Evolutionary conservation across 257 asterid genomes (phyloP), one percentile per base, ranked within the genome.

Genomic region (Nicotiana otophora): DNA sequence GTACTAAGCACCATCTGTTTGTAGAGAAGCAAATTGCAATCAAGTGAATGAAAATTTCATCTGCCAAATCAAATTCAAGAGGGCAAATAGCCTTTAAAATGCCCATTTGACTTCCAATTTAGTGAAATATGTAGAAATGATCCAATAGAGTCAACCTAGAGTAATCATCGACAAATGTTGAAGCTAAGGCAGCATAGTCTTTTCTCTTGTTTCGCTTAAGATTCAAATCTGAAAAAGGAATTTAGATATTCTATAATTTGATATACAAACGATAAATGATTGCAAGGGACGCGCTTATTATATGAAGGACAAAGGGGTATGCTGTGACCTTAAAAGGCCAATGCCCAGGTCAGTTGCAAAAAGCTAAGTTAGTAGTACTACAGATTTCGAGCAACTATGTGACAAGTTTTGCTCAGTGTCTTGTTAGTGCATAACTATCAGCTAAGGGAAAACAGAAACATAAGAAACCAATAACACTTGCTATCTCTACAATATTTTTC

Each of bases 11-110:
- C 60, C 20, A 11, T 20, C 17, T 12, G 34, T n/a, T 23, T 80
- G 57, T 62, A 80, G 36, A 80, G 58, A 79, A 79, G 82, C 39
- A 78, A 19, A 58, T 79, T 39, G 34, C 26, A 42, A 61, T 79
- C 60, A 58, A 51, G 62, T 48, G 63, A 51, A 75, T 51, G 80
- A 75, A 28, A 75, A 75, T 15, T 51, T 48, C 62, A 48, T 42
- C 80, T 46, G 12, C 39, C 79, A 72, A 72, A 72, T 23, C 61
- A 72, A 72, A 72, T 72, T 72, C 8, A 74, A 74, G 15, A 74
- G 39, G 79, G 42, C 23, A 26, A 5, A 48, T 48, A 74, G 14
- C 39, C 15, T 23, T 70, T 12, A 20, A 30, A 42, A 10, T 7
- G 39, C 39, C 61, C 39, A 46, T 6, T 46, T 34, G 54, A 48